Percentiles rank a stretch among this genome's conserved stretches.
phyloP scores from a whole-genome alignment of 306 rosid genomes.

The Neltuma alba region DNA sequence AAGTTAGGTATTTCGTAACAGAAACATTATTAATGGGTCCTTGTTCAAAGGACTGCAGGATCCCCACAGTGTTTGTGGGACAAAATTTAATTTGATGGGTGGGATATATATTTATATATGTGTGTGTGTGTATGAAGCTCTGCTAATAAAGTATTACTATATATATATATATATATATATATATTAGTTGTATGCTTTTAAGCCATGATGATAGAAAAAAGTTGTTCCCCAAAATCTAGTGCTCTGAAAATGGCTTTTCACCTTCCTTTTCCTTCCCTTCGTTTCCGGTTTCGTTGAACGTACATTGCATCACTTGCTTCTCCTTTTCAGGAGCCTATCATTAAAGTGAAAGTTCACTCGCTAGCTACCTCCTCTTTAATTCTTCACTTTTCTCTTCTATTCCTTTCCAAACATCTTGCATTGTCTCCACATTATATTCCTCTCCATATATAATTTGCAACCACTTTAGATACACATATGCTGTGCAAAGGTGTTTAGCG shows the following conservation, averaged over 20 bases:
- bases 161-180: too few species aligned
- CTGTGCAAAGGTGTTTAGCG: too few species aligned
- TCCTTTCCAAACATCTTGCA: not conserved
- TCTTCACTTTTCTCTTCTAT: not conserved
- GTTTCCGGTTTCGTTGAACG: slow-evolving; percentile 22
- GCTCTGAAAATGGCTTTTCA: slow-evolving; percentile 43
- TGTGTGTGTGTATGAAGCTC: too few species aligned
- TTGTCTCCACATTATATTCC: not conserved
- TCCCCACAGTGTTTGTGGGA: not conserved
- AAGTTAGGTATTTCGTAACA: slow-evolving; percentile 13
- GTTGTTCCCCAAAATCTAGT: slow-evolving; percentile 34
- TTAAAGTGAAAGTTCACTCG: slow-evolving; percentile 42
- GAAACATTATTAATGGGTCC: slow-evolving; percentile 9
- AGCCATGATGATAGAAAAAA: slow-evolving; percentile 6
- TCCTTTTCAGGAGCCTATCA: slow-evolving; percentile 35
- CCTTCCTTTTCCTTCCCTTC: slow-evolving; percentile 29
- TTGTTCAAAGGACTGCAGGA: not conserved
- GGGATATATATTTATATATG: too few species aligned
- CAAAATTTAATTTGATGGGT: not conserved
- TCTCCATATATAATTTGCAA: too few species aligned
- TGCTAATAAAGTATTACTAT: not conserved
- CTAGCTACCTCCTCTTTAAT: not conserved
- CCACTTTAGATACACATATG: too few species aligned
- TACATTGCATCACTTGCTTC: slow-evolving; percentile 27
- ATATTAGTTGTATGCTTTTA: not conserved